Evolutionary conservation across 1,139 yeast species (phyloP).

Genomic region (Candida pseudoviswanathii): DNA sequence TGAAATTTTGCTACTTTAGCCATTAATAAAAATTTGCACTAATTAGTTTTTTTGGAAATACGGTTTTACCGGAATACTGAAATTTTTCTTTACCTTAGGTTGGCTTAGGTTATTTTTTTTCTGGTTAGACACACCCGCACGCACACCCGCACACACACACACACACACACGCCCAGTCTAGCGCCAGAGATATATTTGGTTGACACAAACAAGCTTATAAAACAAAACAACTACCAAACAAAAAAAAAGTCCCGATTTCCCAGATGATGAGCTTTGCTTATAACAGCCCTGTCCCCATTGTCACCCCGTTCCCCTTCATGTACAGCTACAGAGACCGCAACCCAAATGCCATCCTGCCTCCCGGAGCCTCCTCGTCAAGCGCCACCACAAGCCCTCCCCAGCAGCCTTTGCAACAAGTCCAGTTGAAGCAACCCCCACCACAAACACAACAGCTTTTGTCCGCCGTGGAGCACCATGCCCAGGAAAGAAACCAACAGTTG

Average conservation of each 20-base stretch:
- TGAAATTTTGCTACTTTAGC: background rate
- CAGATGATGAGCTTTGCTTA: conserved; percentile 4
- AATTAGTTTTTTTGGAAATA: conserved; percentile 3
- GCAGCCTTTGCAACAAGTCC: conserved; percentile 1
- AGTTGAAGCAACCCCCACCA: background rate
- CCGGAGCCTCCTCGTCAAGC: background rate
- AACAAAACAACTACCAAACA: background rate
- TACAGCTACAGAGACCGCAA: conserved; percentile 1
- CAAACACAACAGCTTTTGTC: conserved; percentile 1
- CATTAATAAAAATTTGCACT: background rate
- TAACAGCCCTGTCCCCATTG: background rate
- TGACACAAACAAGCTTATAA: background rate
- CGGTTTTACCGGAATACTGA: conserved; percentile 4
- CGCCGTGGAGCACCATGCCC: background rate
- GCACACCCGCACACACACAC: background rate
- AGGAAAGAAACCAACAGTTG: conserved; percentile 1
- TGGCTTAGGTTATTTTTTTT: background rate
- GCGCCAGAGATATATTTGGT: background rate
- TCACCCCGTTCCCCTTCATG: conserved; percentile 1
- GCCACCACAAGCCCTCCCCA: conserved; percentile 1
- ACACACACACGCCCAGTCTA: background rate
- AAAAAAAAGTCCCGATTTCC: background rate
- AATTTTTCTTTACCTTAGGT: background rate
- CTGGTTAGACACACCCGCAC: background rate
- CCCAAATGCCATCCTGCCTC: background rate